Base-by-base conservation (phyloP, 345 rosid genomes). In the Camelina sativa region DNA sequence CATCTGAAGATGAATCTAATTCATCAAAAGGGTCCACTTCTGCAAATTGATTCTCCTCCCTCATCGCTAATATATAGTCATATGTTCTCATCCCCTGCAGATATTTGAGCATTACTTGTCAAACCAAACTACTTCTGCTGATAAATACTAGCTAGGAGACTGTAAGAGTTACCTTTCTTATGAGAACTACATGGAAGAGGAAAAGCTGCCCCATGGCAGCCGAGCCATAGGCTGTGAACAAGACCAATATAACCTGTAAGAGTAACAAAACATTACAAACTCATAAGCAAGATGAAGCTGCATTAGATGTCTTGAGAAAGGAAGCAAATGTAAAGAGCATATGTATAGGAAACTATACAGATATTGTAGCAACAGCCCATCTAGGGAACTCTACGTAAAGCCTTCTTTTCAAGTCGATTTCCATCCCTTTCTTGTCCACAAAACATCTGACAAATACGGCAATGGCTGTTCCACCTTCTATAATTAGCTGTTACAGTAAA, bases 121-220 rank as follows among this genome's bases (percentile, higher is more conserved):
- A 67, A 7, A 62, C 30, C 48, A 54, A 25, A 55, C 28, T 44
- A 11, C n/a, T 58, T 48, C 52, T 23, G 51, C 30, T 25, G 6
- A 19, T 52, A 3, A 11, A 38, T 52, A 11, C 54, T 50, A 20
- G 17, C 25, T 58, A n/a, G 41, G 41, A 65, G 50, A 66, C 37
- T n/a, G 10, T 1, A 53, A 54, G 61, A 37, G 17, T 81, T 81
- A 94, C 97, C 97, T 95, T 95, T 71, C 97, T 87, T 47, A 92
- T 95, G 69, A 95, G 96, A 83, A 95, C 96, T 48, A 88, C 85
- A 75, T 92, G 98, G 81, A 95, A 95, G 79, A 95, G 82, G 85
- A 95, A 90, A 71, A 95, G 98, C 79, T 95, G 98, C 28, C 98
- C 97, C 88, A 95, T 84, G 37, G 98, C 99, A 4, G 98, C 99